A percentile compares a stretch with the other conserved stretches of the same genome.
phyloP scores from a whole-genome alignment of 805 yeast species.

The Barnettozyma salicaria region DNA sequence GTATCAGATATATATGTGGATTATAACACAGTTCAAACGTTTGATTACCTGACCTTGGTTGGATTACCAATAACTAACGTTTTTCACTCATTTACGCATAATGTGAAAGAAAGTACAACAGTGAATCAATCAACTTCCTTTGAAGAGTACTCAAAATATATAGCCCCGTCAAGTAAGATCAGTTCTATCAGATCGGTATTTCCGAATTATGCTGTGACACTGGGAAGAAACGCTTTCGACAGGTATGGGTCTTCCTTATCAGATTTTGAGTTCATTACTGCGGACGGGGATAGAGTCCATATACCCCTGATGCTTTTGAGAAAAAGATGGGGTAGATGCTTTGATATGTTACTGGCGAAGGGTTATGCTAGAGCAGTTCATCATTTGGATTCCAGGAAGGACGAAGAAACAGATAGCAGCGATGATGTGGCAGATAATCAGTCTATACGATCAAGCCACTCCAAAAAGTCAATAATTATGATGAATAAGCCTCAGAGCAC shows the following conservation, averaged over 20 bases:
- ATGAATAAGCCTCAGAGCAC: constrained; percentile 15
- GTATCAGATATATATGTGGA: constrained; percentile 20
- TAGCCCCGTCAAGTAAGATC: constrained; percentile 64
- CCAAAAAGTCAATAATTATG: constrained; percentile 24
- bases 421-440: constrained; percentile 9
- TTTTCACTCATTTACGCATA: constrained; percentile 22
- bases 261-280: constrained; percentile 65
- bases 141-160: constrained; percentile 67
- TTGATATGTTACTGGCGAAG: constrained; percentile 53
- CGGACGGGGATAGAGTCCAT: constrained; percentile 64
- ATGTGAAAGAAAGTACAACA: constrained; percentile 3
- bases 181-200: constrained; percentile 64
- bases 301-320: constrained; percentile 55
- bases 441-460: constrained; percentile 16
- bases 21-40: constrained; percentile 36
- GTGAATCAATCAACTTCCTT: constrained; percentile 31
- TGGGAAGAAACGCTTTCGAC: constrained; percentile 71
- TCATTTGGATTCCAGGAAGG: constrained; percentile 24
- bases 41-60: constrained; percentile 41
- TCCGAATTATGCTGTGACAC: constrained; percentile 70
- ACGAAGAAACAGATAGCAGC: constrained; percentile 8
- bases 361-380: constrained; percentile 55
- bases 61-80: constrained; percentile 51
- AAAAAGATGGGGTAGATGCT: constrained; percentile 74
- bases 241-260: constrained; percentile 56